These are phyloP conservation scores for Fusarium graminum DNA, from an alignment of 2,329 filamentous ascomycete genomes.

Conservation along the genomic window DNA sequence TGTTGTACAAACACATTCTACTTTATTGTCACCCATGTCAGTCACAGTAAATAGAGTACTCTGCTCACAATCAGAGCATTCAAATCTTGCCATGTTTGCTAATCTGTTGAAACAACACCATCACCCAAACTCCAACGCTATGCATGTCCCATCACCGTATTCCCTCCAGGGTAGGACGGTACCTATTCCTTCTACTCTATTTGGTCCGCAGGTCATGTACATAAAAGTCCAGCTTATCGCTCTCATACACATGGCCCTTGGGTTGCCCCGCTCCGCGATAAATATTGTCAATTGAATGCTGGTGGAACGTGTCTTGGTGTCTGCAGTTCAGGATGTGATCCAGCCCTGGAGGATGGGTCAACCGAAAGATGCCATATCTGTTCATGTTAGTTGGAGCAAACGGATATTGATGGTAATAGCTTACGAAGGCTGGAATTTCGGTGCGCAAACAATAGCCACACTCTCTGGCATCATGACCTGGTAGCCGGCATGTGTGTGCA, in stretches of 20 bases:
- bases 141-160: conserved; percentile 21
- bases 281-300: conserved; percentile 73
- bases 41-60: too few relatives aligned
- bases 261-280: conserved; percentile 81
- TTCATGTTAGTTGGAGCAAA: background rate
- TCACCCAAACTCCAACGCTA: conserved; percentile 44
- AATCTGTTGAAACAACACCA: conserved; percentile 1
- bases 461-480: conserved; percentile 97
- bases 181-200: conserved; percentile 19
- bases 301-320: conserved; percentile 86
- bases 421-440: conserved; percentile 80
- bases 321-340: conserved; percentile 85
- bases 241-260: conserved; percentile 77
- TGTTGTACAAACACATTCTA: background rate
- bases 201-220: conserved; percentile 65
- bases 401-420: conserved; percentile 50
- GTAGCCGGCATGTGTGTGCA: conserved; percentile 94
- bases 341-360: conserved; percentile 93
- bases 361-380: conserved; percentile 90
- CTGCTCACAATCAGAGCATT: background rate
- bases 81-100: conserved; percentile 6
- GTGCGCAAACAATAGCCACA: conserved; percentile 96
- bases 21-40: too few relatives aligned
- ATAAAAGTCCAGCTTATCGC: conserved; percentile 71
- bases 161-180: background rate